These are phyloP conservation scores for Xylaria bambusicola DNA, from an alignment of 495 filamentous ascomycete species.

Conservation along the genomic window DNA sequence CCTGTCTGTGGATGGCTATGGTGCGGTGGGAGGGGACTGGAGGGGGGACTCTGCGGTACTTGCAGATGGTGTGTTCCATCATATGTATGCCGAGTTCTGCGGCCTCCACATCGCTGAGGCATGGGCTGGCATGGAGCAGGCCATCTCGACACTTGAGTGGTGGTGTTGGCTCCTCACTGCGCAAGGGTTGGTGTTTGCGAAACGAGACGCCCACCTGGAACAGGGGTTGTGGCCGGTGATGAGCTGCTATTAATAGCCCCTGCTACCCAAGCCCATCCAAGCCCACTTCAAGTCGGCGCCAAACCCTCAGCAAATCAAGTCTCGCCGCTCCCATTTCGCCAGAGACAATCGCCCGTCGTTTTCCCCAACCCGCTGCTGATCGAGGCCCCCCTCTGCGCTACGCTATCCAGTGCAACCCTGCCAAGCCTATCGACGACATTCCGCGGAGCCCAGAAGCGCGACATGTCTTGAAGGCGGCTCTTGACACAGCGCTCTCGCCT, in stretches of 20 bases:
- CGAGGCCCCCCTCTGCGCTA: slow-evolving; percentile 10
- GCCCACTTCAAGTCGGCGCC: no score
- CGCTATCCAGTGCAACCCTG: slow-evolving; percentile 25
- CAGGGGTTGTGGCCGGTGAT: slow-evolving; percentile 27
- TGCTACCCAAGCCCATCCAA: no score
- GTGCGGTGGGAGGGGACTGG: background rate
- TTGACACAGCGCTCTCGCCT: background rate
- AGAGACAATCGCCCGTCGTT: slow-evolving; percentile 31
- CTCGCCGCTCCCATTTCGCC: slow-evolving; percentile 30
- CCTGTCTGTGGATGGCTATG: no score
- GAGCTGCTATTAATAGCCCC: slow-evolving; percentile 36
- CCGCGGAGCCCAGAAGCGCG: slow-evolving; percentile 16
- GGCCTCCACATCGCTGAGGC: slow-evolving; percentile 16
- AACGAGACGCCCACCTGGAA: slow-evolving; percentile 29
- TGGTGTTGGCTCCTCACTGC: slow-evolving; percentile 19
- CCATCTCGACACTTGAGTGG: slow-evolving; percentile 26
- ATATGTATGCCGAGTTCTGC: slow-evolving; percentile 18
- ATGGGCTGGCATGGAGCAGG: slow-evolving; percentile 21
- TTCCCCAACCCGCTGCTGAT: slow-evolving; percentile 29
- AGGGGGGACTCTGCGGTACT: slow-evolving; percentile 15
- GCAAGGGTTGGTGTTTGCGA: slow-evolving; percentile 33
- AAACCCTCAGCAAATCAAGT: slow-evolving; percentile 31
- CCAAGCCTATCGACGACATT: slow-evolving; percentile 8
- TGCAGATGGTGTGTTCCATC: slow-evolving; percentile 23
- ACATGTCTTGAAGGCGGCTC: slow-evolving; percentile 14